Percentiles rank a stretch among this genome's conserved stretches.
phyloP scores from a whole-genome alignment of 2,329 filamentous ascomycete species.

The Colletotrichum tanaceti region DNA sequence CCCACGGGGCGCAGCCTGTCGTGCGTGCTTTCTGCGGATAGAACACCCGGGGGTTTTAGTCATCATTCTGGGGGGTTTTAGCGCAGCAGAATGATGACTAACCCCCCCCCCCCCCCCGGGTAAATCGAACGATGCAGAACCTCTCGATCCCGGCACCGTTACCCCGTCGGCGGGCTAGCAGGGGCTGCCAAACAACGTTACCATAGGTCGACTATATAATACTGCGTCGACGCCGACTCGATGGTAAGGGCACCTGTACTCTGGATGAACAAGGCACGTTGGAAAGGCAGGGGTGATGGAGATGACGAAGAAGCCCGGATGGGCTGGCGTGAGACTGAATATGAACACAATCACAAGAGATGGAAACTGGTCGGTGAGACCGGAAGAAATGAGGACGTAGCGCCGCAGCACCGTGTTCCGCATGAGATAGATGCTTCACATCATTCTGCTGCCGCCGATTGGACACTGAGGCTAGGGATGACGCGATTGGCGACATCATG shows the following conservation, averaged over 20 bases:
- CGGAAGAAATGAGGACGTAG: conserved; percentile 7
- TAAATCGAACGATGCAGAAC: conserved; percentile 9
- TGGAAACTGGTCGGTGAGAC: conserved; percentile 1
- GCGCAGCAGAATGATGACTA: no score
- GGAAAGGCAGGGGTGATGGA: conserved; percentile 15
- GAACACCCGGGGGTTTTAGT: no score
- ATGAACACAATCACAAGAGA: conserved; percentile 2
- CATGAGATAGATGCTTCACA: conserved; percentile 13
- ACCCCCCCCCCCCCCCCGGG: no score
- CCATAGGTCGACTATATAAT: background rate
- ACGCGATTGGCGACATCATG: conserved; percentile 37
- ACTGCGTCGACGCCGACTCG: no score
- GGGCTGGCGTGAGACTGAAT: background rate
- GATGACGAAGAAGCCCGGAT: conserved; percentile 13
- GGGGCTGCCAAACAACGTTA: background rate
- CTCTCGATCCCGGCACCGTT: conserved; percentile 22
- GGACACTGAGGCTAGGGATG: conserved; percentile 32
- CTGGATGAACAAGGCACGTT: conserved; percentile 14
- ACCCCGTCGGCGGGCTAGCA: conserved; percentile 2
- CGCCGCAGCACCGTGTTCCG: background rate
- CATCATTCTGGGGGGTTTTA: no score
- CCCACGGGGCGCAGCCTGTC: background rate
- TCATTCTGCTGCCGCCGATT: conserved; percentile 28
- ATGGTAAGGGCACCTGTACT: conserved; percentile 4
- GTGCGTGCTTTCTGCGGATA: background rate